Conservation (phyloP, 352 stramenopile genomes). For the Phytophthora tubulina region DNA sequence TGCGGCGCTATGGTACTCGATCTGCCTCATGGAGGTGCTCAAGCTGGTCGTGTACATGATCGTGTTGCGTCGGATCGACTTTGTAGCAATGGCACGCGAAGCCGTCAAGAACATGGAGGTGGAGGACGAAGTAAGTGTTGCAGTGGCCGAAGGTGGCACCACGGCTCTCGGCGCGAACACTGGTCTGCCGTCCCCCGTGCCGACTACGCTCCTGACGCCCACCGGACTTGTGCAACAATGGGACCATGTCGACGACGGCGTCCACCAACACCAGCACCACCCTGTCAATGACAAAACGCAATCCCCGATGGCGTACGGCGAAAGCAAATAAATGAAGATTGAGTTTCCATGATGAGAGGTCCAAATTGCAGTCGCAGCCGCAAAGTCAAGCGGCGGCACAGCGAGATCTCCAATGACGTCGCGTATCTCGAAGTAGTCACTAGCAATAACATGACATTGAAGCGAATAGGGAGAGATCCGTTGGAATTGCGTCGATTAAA, state of each 20-base stretch:
- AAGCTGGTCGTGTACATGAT: slow-evolving; percentile 37
- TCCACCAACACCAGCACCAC: slow-evolving; percentile 25
- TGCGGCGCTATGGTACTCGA: slow-evolving; percentile 41
- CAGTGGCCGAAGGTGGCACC: slow-evolving; percentile 32
- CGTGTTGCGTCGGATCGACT: slow-evolving; percentile 39
- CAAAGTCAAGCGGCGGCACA: no score
- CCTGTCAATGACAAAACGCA: neutral
- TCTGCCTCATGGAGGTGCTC: slow-evolving; percentile 44
- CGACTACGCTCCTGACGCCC: slow-evolving; percentile 39
- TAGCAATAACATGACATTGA: no score
- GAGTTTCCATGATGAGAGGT: neutral
- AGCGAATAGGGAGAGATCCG: slow-evolving; percentile 1
- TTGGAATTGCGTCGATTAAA: slow-evolving; percentile 16
- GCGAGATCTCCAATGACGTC: no score
- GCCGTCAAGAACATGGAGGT: slow-evolving; percentile 46
- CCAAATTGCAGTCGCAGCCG: neutral
- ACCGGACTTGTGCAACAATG: slow-evolving; percentile 36
- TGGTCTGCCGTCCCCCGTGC: slow-evolving; percentile 31
- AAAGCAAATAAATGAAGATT: slow-evolving; percentile 1
- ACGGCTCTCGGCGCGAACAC: slow-evolving; percentile 38
- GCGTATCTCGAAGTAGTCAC: neutral
- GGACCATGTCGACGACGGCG: slow-evolving; percentile 37
- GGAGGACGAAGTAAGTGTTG: slow-evolving; percentile 33
- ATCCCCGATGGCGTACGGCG: neutral
- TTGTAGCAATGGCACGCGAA: slow-evolving; percentile 29